Conservation (phyloP, 805 yeast species). For the Kodamaea lidongshanica region DNA sequence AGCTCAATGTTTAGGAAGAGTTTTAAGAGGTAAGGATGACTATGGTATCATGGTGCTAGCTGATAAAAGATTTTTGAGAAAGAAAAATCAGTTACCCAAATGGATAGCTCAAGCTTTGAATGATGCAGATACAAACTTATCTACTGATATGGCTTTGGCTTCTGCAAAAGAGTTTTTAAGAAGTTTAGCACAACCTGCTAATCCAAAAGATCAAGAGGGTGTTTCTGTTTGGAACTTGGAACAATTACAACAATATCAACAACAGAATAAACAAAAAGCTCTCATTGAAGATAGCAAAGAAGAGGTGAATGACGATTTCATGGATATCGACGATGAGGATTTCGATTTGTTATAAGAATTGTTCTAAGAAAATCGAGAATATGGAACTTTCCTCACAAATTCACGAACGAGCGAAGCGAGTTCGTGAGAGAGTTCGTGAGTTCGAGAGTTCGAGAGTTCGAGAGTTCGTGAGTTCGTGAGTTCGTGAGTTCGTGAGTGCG, state of each 20-base stretch:
- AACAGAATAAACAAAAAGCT: conserved; percentile 35
- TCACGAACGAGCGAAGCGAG: no score
- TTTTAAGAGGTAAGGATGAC: conserved; percentile 95
- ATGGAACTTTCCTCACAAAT: no score
- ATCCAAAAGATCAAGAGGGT: conserved; percentile 88
- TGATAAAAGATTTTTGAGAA: conserved; percentile 83
- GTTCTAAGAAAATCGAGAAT: no score
- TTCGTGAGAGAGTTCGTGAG: no score
- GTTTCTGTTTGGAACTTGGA: conserved; percentile 86
- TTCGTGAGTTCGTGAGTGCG: no score
- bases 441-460: no score
- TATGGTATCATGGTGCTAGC: conserved; percentile 98
- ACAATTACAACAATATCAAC: conserved; percentile 56
- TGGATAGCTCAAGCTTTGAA: conserved; percentile 94
- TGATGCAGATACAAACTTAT: conserved; percentile 85
- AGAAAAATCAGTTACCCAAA: conserved; percentile 83
- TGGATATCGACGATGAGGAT: conserved; percentile 44
- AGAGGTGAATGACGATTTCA: conserved; percentile 30
- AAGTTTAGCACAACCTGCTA: conserved; percentile 89
- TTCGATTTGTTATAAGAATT: conserved; percentile 25
- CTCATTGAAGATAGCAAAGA: conserved; percentile 13
- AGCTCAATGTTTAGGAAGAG: conserved; percentile 97
- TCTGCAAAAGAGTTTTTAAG: conserved; percentile 88
- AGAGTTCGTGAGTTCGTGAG: no score
- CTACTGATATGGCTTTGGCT: conserved; percentile 97